A percentile compares a stretch with the other conserved stretches of the same genome.
phyloP scores from a whole-genome alignment of 257 asterid species.

The Schizonepeta tenuifolia region DNA sequence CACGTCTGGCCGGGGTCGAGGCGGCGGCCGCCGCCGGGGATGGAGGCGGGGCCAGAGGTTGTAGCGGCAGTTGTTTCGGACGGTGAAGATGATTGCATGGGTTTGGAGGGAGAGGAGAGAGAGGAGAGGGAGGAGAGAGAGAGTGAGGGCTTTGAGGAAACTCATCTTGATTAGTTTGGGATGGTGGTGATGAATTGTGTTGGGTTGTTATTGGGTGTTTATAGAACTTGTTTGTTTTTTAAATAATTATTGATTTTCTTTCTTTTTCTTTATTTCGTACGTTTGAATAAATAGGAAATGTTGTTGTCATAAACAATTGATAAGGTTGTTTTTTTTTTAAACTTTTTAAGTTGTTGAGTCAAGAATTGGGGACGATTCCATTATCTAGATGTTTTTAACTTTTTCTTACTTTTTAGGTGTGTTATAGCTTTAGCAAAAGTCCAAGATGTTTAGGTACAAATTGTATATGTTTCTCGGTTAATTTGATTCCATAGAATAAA shows the following conservation, averaged over 20 bases:
- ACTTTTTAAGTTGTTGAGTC: conserved; percentile 8
- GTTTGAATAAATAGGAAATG: not conserved
- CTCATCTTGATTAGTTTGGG: conserved; percentile 7
- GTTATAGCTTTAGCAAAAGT: not conserved
- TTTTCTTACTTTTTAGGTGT: not conserved
- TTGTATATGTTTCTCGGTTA: too few relatives aligned
- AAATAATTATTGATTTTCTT: not conserved
- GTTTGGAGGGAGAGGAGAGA: conserved; percentile 36
- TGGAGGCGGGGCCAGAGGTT: conserved; percentile 64
- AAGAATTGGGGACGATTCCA: conserved; percentile 28
- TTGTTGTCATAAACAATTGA: not conserved
- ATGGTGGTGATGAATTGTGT: not conserved
- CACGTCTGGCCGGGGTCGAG: conserved; percentile 54
- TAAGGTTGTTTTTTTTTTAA: not conserved
- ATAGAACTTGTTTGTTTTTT: not conserved
- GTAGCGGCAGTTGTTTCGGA: conserved; percentile 63
- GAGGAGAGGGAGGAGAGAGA: conserved; percentile 24
- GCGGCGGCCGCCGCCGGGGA: conserved; percentile 65
- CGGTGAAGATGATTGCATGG: conserved; percentile 45
- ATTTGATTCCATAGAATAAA: too few relatives aligned
- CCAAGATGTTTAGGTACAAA: not conserved
- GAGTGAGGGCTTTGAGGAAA: conserved; percentile 14
- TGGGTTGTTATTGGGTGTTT: not conserved
- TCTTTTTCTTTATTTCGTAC: not conserved
- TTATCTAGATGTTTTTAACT: not conserved